Evolutionary conservation across 1,284 basidiomycete genomes (phyloP).

Genomic region (Salmacisia buchloeana): DNA sequence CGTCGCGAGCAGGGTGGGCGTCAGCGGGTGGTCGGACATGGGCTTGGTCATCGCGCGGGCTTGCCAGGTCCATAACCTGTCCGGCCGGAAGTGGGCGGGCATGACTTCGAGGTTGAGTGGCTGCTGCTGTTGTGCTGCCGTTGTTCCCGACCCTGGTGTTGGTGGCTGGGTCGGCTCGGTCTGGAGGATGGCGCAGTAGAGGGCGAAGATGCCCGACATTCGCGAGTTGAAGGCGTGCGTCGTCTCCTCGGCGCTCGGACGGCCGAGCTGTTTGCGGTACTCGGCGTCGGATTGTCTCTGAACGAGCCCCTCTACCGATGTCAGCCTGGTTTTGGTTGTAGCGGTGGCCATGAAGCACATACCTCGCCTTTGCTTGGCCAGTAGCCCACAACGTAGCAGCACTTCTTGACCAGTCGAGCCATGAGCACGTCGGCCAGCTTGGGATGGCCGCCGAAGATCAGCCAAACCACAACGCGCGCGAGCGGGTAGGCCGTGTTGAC

Average conservation of each 20-base stretch:
- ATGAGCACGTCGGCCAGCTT: conserved; percentile 71
- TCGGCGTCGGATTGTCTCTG: conserved; percentile 54
- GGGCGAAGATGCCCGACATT: conserved; percentile 74
- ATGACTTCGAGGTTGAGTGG: conserved; percentile 16
- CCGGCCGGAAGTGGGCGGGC: conserved; percentile 28
- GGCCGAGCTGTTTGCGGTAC: conserved; percentile 67
- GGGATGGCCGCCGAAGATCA: conserved; percentile 60
- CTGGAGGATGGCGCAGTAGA: conserved; percentile 77
- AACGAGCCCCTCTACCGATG: neutral
- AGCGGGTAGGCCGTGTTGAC: conserved; percentile 77
- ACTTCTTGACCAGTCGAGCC: conserved; percentile 75
- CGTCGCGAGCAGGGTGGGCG: conserved; percentile 39
- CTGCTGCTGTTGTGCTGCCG: neutral
- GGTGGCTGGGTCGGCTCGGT: conserved; percentile 35
- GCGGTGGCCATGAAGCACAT: neutral
- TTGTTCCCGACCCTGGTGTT: neutral
- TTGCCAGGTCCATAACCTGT: conserved; percentile 41
- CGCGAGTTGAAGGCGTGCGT: conserved; percentile 66
- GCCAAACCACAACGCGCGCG: conserved; percentile 66
- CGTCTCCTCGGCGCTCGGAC: conserved; percentile 56
- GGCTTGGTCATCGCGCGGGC: conserved; percentile 34
- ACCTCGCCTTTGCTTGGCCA: conserved; percentile 50
- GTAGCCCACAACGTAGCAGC: conserved; percentile 57
- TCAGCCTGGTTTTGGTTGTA: neutral
- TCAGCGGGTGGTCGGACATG: conserved; percentile 33